These are phyloP conservation scores for Dorcoceras hygrometricum DNA, from an alignment of 257 asterid species.

Conservation along the genomic window DNA sequence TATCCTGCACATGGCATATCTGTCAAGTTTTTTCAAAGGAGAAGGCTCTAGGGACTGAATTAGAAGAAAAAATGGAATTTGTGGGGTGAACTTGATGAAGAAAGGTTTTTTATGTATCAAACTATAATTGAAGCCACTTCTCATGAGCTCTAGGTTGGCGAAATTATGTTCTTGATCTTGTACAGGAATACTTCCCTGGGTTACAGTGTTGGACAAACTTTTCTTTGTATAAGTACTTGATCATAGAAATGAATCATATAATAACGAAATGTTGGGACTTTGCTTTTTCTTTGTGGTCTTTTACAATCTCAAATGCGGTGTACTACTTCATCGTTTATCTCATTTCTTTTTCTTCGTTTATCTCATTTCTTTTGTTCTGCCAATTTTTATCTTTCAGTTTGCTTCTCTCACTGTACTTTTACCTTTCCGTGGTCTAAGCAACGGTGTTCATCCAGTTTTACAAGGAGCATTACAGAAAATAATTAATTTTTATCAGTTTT, in stretches of 20 bases:
- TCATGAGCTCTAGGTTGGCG: background rate
- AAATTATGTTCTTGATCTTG: constrained; percentile 1
- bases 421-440: too few relatives aligned
- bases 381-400: too few relatives aligned
- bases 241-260: background rate
- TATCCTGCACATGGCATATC: background rate
- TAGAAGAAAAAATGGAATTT: background rate
- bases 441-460: too few relatives aligned
- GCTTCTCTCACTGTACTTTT: too few relatives aligned
- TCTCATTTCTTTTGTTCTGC: too few relatives aligned
- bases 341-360: too few relatives aligned
- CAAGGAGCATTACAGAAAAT: too few relatives aligned
- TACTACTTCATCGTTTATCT: too few relatives aligned
- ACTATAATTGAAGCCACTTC: background rate
- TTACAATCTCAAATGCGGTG: too few relatives aligned
- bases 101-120: background rate
- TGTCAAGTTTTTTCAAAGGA: background rate
- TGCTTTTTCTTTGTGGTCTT: background rate
- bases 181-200: background rate
- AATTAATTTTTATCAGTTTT: too few relatives aligned
- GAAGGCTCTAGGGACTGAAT: background rate
- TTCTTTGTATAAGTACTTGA: constrained; percentile 1
- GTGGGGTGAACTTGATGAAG: background rate
- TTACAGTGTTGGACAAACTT: constrained; percentile 1
- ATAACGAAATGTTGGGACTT: background rate